A percentile compares a stretch with the other conserved stretches of the same genome.
Evolutionary conservation across 2,329 filamentous ascomycete species (phyloP).

Genomic region (Penicillium sp.): DNA sequence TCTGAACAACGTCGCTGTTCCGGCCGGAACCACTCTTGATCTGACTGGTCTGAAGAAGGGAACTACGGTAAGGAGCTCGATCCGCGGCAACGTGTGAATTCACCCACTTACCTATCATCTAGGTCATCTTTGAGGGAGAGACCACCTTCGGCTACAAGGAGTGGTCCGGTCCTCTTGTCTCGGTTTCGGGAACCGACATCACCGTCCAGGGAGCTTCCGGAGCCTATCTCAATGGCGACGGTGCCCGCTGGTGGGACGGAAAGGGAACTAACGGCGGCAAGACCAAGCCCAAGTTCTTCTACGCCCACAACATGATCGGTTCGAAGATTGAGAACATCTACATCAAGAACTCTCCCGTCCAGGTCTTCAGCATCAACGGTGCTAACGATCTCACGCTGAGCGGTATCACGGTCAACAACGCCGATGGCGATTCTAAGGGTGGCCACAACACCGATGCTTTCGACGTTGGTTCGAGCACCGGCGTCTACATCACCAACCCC

Average conservation of each 20-base stretch:
- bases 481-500: conserved; percentile 6
- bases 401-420: conserved; percentile 57
- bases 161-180: neutral
- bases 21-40: conserved; percentile 59
- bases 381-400: conserved; percentile 52
- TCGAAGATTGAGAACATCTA: conserved; percentile 31
- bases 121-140: conserved; percentile 3
- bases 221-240: neutral
- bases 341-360: conserved; percentile 35
- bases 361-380: conserved; percentile 36
- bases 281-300: conserved; percentile 61
- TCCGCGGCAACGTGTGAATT: neutral
- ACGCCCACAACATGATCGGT: conserved; percentile 37
- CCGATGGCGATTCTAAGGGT: conserved; percentile 45
- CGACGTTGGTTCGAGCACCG: conserved; percentile 8
- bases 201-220: conserved; percentile 11
- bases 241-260: conserved; percentile 19
- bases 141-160: conserved; percentile 6
- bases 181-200: conserved; percentile 8
- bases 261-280: conserved; percentile 60
- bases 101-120: neutral
- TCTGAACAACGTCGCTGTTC: conserved; percentile 56
- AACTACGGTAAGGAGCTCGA: conserved; percentile 42
- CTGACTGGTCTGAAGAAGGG: conserved; percentile 53
- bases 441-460: conserved; percentile 14